Evolutionary conservation across 306 rosid genomes (phyloP), one percentile per base, ranked within the genome.

Genomic region (Dalbergia oliveri): DNA sequence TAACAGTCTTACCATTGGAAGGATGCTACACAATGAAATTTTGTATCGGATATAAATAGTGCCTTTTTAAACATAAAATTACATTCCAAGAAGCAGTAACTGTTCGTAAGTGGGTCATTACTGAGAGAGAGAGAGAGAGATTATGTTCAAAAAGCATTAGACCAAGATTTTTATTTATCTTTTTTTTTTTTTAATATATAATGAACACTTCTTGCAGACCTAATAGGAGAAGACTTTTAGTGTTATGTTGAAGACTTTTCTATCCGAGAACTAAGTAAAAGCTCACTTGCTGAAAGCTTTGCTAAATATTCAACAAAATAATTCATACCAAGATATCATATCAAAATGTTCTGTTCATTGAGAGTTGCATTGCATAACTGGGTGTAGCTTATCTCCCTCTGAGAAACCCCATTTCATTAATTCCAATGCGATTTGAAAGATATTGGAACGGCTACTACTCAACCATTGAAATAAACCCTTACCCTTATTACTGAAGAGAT

Each of bases 401-500:
- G 70, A 57, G 0, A 45, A 31, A 44, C 34, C 61, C 61, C 58
- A 45, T 60, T 76, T 68, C 67, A 65, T 72, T 54, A 21, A 59
- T 56, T 69, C 37, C 21, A 58, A 67, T 60, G 11, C 37, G 45
- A 69, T 69, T 47, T 15, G 41, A 80, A 80, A 39, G 26, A 12
- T 70, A 69, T 26, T 56, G 39, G 26, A 77, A 57, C 19, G 71
- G 33, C 16, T 19, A 19, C 66, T 4, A 77, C 45, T 64, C 67
- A 73, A 56, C 62, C 19, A 75, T 26, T 31, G 45, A 73, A 68
- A 12, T 5, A 43, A 60, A 41, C 59, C 66, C 88, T 75, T 83
- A 89, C 90, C 21, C 12, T 72, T 67, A 85, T 68, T 1, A 69
- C 58, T 56, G 84, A 75, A 76, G 74, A 13, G 66, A 87, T 86